These are phyloP conservation scores for Fusarium graminum DNA, from an alignment of 2,329 filamentous ascomycete genomes.

Conservation along the genomic window DNA sequence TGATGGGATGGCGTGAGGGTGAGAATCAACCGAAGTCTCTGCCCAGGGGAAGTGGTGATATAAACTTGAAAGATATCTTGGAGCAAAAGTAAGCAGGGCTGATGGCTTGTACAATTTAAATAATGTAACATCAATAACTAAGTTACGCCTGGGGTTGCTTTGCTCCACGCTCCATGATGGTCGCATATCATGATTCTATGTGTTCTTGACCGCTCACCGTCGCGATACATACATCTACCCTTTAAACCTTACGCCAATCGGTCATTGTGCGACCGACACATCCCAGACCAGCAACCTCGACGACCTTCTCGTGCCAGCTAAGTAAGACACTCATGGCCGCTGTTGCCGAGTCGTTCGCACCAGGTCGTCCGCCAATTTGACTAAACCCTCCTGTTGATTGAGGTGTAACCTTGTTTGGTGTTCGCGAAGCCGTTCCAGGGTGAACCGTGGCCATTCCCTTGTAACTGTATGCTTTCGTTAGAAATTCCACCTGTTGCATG, in stretches of 20 bases:
- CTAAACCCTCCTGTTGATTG: slow-evolving; percentile 87
- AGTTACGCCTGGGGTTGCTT: not conserved
- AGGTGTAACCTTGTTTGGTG: slow-evolving; percentile 68
- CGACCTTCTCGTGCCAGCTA: slow-evolving; percentile 99
- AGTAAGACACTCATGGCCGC: slow-evolving; percentile 96
- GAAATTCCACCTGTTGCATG: not conserved
- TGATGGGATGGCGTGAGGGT: slow-evolving; percentile 98
- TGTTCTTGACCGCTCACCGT: slow-evolving; percentile 32
- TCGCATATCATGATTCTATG: slow-evolving; percentile 40
- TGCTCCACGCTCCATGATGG: slow-evolving; percentile 16
- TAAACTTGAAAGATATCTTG: slow-evolving; percentile 88
- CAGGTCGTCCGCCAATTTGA: slow-evolving; percentile 74
- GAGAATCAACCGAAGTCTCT: slow-evolving; percentile 83
- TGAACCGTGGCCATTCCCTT: slow-evolving; percentile 81
- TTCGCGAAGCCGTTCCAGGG: slow-evolving; percentile 59
- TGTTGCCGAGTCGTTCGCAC: slow-evolving; percentile 76
- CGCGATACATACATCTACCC: slow-evolving; percentile 17
- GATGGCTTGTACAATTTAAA: slow-evolving; percentile 26
- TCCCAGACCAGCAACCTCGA: slow-evolving; percentile 91
- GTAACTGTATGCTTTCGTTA: slow-evolving; percentile 68
- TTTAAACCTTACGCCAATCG: slow-evolving; percentile 82
- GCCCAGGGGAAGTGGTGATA: slow-evolving; percentile 83
- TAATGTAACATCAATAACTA: slow-evolving; percentile 25
- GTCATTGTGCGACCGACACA: slow-evolving; percentile 96
- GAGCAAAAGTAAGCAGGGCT: slow-evolving; percentile 58